Evolutionary conservation across 805 yeast species (phyloP), one percentile per base, ranked within the genome.

Genomic region (Saccharomyces jurei): DNA sequence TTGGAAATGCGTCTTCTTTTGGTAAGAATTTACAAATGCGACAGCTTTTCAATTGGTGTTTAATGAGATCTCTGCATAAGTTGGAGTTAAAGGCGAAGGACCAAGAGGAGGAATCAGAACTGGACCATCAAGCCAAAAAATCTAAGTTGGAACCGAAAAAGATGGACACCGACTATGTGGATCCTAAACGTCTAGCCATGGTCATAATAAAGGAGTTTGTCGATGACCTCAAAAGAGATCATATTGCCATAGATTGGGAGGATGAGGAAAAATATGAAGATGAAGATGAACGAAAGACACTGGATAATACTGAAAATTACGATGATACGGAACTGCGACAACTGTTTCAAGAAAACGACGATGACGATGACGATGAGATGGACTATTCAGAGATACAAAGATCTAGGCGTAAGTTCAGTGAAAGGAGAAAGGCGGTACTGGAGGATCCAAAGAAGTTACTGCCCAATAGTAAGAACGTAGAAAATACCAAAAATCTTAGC

Each of bases 1-100:
- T 68, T 29, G 70, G 66, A 3, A 58, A 67, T 50, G 44, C 25
- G 44, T 58, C 62, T 6, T 63, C 66, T 6, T 63, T 63, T 51
- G 69, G 65, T 9, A 60, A 63, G 48, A 58, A 62, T 44, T 53
- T 65, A 49, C 69, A 65, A 53, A 57, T 69, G 49, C 62, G 63
- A 54, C 70, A 68, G 51, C 60, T 69, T 22, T 67, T 66, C 54
- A 63, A 58, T 46, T 69, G 72, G 72, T 68, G 72, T 53, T 54
- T 67, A 8, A 63, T 65, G 14, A 59, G 70, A 36, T 48, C 65
- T 1, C 50, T 64, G 25, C 58, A 62, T 48, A 63, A 59, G 27
- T 41, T 63, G 46, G 59, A 59, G 44, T 55, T 54, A n/a, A 54
- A 58, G 26, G 46, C n/a, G 5, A 32, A 17, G 44, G 41, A 44